Evolutionary conservation across 805 yeast species (phyloP), one percentile per base, ranked within the genome.

Genomic region (Ogataea dorogensis): DNA sequence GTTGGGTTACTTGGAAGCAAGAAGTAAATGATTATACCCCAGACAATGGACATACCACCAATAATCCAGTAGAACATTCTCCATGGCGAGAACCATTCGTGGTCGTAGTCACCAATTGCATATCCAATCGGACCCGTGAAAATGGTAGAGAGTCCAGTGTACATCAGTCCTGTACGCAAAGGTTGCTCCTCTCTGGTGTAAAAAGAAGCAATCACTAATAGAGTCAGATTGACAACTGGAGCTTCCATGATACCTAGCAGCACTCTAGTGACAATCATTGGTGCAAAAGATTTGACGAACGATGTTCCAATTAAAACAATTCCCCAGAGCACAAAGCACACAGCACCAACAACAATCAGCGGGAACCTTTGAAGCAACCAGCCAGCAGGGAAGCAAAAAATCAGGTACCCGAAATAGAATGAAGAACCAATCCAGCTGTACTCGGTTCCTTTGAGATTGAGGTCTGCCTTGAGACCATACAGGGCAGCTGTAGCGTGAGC

Each of bases 41-140:
- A 50, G 9, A 70, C 50, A 5, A 79, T 56, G 2, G 86, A 79
- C 38, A 77, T 65, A 6, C 67, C 54, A n/a, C 93, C 94, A 26
- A 75, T 70, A 18, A 79, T 64, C 30, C 83, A 59, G 52, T 71
- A 83, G 3, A 79, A 54, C 10, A 75, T 54, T 51, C 73, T 77
- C 89, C 89, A 84, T 3, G 80, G 16, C 13, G 64, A 5, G 77
- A 57, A 11, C 79, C 81, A 47, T 77, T 77, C 1, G 84, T 77
- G 39, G 80, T 70, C 8, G 69, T 66, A 18, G 70, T 66, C 13
- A 81, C 78, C 19, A 75, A 28, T 17, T 73, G 57, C 19, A 65
- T 60, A 40, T 77, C 78, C n/a, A 68, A 45, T 32, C 75, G 75
- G 24, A 67, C 61, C 46, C 59, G 57, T 27, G 68, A 65, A 33